Evolutionary conservation across 2,329 filamentous ascomycete species (phyloP).

Genomic region (Fusarium incarnatum): DNA sequence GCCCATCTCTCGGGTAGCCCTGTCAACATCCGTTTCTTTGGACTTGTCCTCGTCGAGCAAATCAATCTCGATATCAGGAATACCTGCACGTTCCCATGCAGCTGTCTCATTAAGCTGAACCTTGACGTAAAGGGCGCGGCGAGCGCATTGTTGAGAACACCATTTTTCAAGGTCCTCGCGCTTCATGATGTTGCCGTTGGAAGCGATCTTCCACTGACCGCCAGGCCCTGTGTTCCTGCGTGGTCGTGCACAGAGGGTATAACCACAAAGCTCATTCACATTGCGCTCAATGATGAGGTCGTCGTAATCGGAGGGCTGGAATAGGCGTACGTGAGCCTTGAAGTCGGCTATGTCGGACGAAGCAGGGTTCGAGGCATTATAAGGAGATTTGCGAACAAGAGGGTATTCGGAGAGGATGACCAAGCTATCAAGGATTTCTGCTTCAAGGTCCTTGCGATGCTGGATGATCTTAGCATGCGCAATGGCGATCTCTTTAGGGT

Average conservation of each 20-base stretch:
- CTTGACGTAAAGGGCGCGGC: slow-evolving; percentile 84
- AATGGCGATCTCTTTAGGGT: slow-evolving; percentile 74
- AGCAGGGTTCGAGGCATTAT: slow-evolving; percentile 62
- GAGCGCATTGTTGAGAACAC: slow-evolving; percentile 85
- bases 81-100: slow-evolving; percentile 81
- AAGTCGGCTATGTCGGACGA: slow-evolving; percentile 73
- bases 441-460: slow-evolving; percentile 81
- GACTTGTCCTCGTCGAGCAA: slow-evolving; percentile 74
- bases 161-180: slow-evolving; percentile 82
- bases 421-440: slow-evolving; percentile 77
- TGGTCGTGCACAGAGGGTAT: slow-evolving; percentile 78
- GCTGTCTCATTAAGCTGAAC: slow-evolving; percentile 89
- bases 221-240: slow-evolving; percentile 66
- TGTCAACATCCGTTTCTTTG: slow-evolving; percentile 57
- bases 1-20: slow-evolving; percentile 53
- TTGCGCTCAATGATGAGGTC: slow-evolving; percentile 90
- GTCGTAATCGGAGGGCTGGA: slow-evolving; percentile 91
- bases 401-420: slow-evolving; percentile 76
- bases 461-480: slow-evolving; percentile 87
- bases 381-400: slow-evolving; percentile 46
- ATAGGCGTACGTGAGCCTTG: slow-evolving; percentile 73
- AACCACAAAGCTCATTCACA: slow-evolving; percentile 84
- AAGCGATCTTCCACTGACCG: slow-evolving; percentile 76
- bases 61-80: slow-evolving; percentile 67
- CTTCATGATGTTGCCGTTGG: slow-evolving; percentile 71